A percentile compares a stretch with the other conserved stretches of the same genome.
Conservation (phyloP, 2,329 filamentous ascomycete genomes). For the Kalaharituber pfeilii region DNA sequence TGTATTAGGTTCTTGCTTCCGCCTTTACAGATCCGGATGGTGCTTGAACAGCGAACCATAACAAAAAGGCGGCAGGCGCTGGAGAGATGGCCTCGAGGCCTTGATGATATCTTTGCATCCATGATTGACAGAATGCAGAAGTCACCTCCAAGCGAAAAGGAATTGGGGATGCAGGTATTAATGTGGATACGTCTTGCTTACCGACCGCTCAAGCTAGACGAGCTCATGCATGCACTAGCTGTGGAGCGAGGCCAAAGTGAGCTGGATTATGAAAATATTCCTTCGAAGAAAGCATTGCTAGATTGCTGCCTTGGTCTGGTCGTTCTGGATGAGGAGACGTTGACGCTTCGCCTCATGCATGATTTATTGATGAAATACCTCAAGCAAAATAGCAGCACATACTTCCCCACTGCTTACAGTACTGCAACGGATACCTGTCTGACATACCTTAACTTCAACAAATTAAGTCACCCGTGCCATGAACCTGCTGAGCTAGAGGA, state of each 20-base stretch:
- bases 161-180: background rate
- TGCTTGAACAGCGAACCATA: background rate
- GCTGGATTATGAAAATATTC: background rate
- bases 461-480: background rate
- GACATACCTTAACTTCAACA: background rate
- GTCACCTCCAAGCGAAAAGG: background rate
- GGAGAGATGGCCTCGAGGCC: background rate
- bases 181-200: background rate
- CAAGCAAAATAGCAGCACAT: background rate
- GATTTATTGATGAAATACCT: conserved; percentile 10
- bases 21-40: background rate
- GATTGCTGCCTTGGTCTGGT: conserved; percentile 12
- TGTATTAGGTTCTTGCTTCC: background rate
- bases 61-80: background rate
- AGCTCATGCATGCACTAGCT: background rate
- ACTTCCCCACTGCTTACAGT: background rate
- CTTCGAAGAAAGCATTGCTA: background rate
- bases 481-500: background rate
- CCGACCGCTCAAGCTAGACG: background rate
- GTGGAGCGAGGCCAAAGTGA: background rate
- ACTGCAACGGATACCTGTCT: background rate
- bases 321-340: conserved; percentile 9
- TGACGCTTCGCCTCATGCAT: conserved; percentile 9
- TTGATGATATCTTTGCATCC: background rate
- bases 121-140: background rate